A percentile compares a stretch with the other conserved stretches of the same genome.
Evolutionary conservation across 768 basidiomycete genomes (phyloP).

Genomic region (Termitomyces sp.): DNA sequence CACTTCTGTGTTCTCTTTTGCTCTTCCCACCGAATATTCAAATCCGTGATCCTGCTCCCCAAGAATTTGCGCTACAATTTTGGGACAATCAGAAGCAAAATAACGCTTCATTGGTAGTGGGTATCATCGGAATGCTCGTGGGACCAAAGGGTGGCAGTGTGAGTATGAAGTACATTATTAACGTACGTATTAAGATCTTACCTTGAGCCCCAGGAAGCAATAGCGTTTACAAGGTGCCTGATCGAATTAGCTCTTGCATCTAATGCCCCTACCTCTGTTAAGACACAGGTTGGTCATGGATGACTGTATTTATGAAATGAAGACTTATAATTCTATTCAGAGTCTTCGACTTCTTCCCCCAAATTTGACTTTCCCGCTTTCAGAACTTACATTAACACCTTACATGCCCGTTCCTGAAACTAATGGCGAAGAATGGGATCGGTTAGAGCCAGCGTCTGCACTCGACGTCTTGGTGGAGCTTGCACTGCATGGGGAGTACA

Average conservation of each 20-base stretch:
- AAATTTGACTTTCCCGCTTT: conserved; percentile 55
- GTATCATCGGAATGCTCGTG: conserved; percentile 82
- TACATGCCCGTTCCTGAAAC: conserved; percentile 78
- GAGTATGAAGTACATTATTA: conserved; percentile 19
- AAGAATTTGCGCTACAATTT: conserved; percentile 92
- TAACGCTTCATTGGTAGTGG: conserved; percentile 76
- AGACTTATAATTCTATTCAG: conserved; percentile 9
- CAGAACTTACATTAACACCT: conserved; percentile 63
- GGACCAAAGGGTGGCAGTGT: conserved; percentile 65
- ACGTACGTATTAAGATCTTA: conserved; percentile 1
- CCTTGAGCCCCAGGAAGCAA: conserved; percentile 49
- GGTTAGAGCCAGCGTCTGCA: conserved; percentile 74
- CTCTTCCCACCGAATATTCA: conserved; percentile 66
- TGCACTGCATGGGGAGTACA: conserved; percentile 84
- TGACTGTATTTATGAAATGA: background rate
- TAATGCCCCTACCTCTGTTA: conserved; percentile 86
- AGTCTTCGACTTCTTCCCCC: conserved; percentile 45
- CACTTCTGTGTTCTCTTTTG: conserved; percentile 61
- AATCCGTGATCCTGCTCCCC: conserved; percentile 56
- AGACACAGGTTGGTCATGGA: conserved; percentile 63
- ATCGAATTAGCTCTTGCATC: conserved; percentile 87
- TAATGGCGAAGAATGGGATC: conserved; percentile 90
- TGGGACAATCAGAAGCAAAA: conserved; percentile 91
- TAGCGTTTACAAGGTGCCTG: conserved; percentile 68
- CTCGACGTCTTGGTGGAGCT: conserved; percentile 81